Evolutionary conservation across 192 early-diverging fungal genomes (phyloP), one percentile per base, ranked within the genome.

Genomic region (Cladochytrium replicatum): DNA sequence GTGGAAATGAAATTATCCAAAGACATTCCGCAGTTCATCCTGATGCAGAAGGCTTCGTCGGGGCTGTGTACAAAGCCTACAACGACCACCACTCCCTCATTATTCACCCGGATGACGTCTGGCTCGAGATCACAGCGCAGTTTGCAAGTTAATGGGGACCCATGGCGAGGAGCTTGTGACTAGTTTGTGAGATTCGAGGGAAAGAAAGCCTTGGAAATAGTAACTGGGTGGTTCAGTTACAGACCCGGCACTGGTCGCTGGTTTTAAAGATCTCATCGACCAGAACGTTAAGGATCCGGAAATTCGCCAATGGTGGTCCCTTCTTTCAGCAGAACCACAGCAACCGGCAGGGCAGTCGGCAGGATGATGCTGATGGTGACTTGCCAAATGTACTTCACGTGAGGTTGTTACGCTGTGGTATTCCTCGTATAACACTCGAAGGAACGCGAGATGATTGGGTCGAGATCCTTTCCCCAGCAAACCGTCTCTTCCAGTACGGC

Each of bases 371-470:
- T 53, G 22, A 53, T 53, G 51, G 25, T 41, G 48, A n/a, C 51
- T 4, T 42, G n/a, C 29, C 21, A 53, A 50, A 26, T 42, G 51
- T 53, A 53, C 19, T 53, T 53, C 46, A 50, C 4, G 48, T 53
- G 29, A 51, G 22, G 47, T 21, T 17, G 19, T 19, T 52, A 6
- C 7, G 17, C 6, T 53, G 51, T 48, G 51, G 51, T 13, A 53
- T 53, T 50, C 51, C 51, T 17, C 39, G 27, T 15, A 24, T 53
- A 4, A 42, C 40, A 8, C 4, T 53, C 9, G 22, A 42, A 6
- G 51, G 51, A 51, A 48, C 40, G 11, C 6, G 22, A 19, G 15
- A 48, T 13, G 51, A 53, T 39, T 53, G 51, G 51, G 25, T 9
- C 6, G 46, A 9, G 8, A 53, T 53, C 28, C 51, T 22, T 9